These are phyloP conservation scores for Cercospora beticola DNA, from an alignment of 2,329 filamentous ascomycete genomes.

Conservation along the genomic window DNA sequence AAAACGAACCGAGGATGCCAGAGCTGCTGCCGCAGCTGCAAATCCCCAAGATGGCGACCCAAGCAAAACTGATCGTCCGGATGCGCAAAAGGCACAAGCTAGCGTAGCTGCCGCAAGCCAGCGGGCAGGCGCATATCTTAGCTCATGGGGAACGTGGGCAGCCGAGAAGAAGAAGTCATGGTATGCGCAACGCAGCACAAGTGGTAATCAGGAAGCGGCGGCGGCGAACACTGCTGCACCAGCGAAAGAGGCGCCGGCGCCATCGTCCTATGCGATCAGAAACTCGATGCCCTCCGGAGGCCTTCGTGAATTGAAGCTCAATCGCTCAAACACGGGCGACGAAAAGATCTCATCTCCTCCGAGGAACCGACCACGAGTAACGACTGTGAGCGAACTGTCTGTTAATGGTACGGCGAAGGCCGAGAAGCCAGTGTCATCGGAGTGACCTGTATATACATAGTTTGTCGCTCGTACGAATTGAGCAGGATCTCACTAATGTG, in stretches of 20 bases:
- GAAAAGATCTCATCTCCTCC: slow-evolving; percentile 4
- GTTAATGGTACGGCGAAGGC: slow-evolving; percentile 58
- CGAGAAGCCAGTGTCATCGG: slow-evolving; percentile 73
- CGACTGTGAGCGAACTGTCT: not conserved
- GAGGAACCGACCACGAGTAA: not conserved
- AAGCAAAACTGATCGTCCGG: slow-evolving; percentile 41
- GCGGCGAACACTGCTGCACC: not conserved
- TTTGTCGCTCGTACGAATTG: not conserved
- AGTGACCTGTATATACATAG: not conserved
- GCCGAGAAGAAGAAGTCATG: slow-evolving; percentile 68
- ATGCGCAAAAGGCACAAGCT: slow-evolving; percentile 56
- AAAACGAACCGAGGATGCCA: slow-evolving; percentile 59
- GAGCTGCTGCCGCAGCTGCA: slow-evolving; percentile 38
- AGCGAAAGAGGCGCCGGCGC: not conserved
- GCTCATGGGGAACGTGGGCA: slow-evolving; percentile 64
- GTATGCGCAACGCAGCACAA: slow-evolving; percentile 12
- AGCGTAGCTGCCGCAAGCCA: slow-evolving; percentile 55
- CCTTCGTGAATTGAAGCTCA: slow-evolving; percentile 7
- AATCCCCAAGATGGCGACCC: slow-evolving; percentile 19
- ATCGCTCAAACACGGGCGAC: slow-evolving; percentile 9
- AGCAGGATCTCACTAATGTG: not conserved
- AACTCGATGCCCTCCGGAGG: slow-evolving; percentile 10
- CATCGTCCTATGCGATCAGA: slow-evolving; percentile 10
- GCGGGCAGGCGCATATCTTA: slow-evolving; percentile 62
- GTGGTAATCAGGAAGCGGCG: not conserved